These are phyloP conservation scores for Lentithecium fluviatile DNA, from an alignment of 495 filamentous ascomycete species.

Conservation along the genomic window DNA sequence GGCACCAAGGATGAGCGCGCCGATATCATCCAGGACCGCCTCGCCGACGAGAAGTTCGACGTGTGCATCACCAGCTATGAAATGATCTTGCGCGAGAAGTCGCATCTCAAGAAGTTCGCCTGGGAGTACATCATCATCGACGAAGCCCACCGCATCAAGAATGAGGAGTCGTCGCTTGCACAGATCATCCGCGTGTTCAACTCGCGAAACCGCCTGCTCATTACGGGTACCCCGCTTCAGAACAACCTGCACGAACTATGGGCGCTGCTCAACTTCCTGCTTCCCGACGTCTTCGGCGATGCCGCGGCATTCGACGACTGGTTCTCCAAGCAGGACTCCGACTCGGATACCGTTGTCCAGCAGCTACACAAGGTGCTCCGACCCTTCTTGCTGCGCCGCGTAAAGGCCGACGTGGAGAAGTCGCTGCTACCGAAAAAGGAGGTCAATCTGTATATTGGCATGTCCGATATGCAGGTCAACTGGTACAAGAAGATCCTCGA, in stretches of 20 bases:
- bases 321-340: conserved; percentile 85
- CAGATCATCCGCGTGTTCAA: conserved; percentile 97
- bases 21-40: conserved; percentile 81
- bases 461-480: conserved; percentile 98
- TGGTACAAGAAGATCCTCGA: conserved; percentile 99
- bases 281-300: conserved; percentile 97
- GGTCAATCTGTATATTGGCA: conserved; percentile 93
- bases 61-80: conserved; percentile 95
- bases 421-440: conserved; percentile 97
- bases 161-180: conserved; percentile 94
- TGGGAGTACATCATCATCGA: conserved; percentile 99
- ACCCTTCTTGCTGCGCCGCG: conserved; percentile 91
- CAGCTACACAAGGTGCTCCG: conserved; percentile 92
- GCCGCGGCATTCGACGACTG: conserved; percentile 97
- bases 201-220: conserved; percentile 90
- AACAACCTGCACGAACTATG: conserved; percentile 99
- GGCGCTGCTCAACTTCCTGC: conserved; percentile 93
- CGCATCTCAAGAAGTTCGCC: conserved; percentile 92
- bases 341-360: conserved; percentile 95
- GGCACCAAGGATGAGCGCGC: conserved; percentile 93
- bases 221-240: conserved; percentile 95
- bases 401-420: conserved; percentile 99
- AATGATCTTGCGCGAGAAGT: conserved; percentile 94
- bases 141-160: conserved; percentile 98
- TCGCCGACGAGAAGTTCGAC: conserved; percentile 89